Evolutionary conservation across 768 basidiomycete species (phyloP).

Genomic region (Cantharellus cinnabarinus): DNA sequence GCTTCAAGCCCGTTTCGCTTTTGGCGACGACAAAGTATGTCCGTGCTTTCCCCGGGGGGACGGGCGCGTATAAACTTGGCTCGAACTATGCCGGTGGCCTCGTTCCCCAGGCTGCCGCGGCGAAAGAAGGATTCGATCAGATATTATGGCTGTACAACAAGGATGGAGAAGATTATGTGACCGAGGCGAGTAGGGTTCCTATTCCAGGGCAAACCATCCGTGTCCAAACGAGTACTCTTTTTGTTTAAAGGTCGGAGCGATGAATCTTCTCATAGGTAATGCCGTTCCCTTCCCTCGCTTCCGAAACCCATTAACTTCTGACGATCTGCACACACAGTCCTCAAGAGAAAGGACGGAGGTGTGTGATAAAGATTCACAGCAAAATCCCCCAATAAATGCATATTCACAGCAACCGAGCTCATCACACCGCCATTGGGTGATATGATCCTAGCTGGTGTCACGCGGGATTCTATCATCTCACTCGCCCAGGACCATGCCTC

Average conservation of each 20-base stretch:
- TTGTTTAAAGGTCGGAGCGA: slow-evolving; percentile 41
- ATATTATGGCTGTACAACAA: slow-evolving; percentile 61
- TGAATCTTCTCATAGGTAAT: slow-evolving; percentile 44
- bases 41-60: slow-evolving; percentile 68
- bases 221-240: slow-evolving; percentile 9
- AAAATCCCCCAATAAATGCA: neutral
- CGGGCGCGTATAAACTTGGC: slow-evolving; percentile 37
- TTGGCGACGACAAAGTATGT: slow-evolving; percentile 60
- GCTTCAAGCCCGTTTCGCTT: slow-evolving; percentile 32
- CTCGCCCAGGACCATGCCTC: slow-evolving; percentile 42
- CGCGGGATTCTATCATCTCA: slow-evolving; percentile 62
- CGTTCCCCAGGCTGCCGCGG: slow-evolving; percentile 43
- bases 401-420: slow-evolving; percentile 44
- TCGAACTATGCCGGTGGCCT: slow-evolving; percentile 44
- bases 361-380: slow-evolving; percentile 8
- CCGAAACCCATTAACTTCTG: neutral
- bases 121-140: slow-evolving; percentile 50
- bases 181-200: slow-evolving; percentile 15
- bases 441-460: slow-evolving; percentile 82
- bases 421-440: slow-evolving; percentile 81
- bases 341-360: slow-evolving; percentile 40
- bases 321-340: slow-evolving; percentile 18
- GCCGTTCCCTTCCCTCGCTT: neutral
- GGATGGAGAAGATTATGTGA: slow-evolving; percentile 18
- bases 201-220: slow-evolving; percentile 2